These are phyloP conservation scores for Picochlorum sp. DNA, from an alignment of 139 green algal genomes.

Conservation along the genomic window DNA sequence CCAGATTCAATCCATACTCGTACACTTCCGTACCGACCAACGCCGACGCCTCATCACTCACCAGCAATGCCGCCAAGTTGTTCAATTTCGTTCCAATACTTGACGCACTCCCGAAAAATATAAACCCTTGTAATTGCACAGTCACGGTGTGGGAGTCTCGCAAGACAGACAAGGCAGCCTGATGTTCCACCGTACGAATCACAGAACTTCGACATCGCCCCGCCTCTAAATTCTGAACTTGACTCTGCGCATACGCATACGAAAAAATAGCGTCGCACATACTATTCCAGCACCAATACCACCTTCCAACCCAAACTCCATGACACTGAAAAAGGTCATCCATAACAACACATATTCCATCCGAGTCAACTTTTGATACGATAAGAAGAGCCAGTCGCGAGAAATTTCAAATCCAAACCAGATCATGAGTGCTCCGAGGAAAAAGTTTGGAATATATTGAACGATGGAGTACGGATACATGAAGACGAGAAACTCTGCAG, in stretches of 20 bases:
- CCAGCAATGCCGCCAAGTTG: constrained; percentile 12
- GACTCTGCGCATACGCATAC: constrained; percentile 44
- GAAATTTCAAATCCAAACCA: constrained; percentile 73
- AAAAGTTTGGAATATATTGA: constrained; percentile 41
- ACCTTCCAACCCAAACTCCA: constrained; percentile 40
- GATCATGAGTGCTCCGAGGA: constrained; percentile 64
- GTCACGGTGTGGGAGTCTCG: constrained; percentile 32
- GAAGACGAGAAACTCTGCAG: constrained; percentile 54
- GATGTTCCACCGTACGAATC: constrained; percentile 36
- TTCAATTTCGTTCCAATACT: constrained; percentile 16
- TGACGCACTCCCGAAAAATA: constrained; percentile 68
- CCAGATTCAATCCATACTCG: constrained; percentile 9
- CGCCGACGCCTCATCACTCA: constrained; percentile 11
- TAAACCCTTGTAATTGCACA: constrained; percentile 56
- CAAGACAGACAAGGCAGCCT: constrained; percentile 33
- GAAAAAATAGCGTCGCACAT: constrained; percentile 58
- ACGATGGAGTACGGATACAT: constrained; percentile 48
- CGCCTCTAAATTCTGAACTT: constrained; percentile 33
- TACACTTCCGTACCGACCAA: constrained; percentile 4
- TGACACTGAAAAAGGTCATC: constrained; percentile 58
- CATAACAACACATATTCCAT: constrained; percentile 67
- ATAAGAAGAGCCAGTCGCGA: constrained; percentile 54
- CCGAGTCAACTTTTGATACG: constrained; percentile 38
- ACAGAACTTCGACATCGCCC: constrained; percentile 29
- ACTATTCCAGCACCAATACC: constrained; percentile 64